Evolutionary conservation across 208 protist genomes (phyloP), one percentile per base, ranked within the genome.

Genomic region (Crithidia acanthocephali): DNA sequence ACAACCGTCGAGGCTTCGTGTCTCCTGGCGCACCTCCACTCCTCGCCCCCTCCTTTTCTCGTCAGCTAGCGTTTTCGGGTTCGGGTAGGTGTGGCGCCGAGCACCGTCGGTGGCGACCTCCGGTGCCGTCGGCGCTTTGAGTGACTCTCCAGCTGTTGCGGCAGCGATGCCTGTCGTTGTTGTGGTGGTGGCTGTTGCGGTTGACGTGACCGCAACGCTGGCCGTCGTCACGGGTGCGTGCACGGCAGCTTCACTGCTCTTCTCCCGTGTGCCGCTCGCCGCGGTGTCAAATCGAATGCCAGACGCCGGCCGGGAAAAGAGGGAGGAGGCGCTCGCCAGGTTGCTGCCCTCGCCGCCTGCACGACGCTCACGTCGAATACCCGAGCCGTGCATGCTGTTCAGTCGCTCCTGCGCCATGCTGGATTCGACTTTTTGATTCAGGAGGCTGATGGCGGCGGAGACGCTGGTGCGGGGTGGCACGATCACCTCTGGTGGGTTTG

Each of bases 401-500:
- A 35, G 1, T 3, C 23, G 33, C 33, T 47, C 62, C 48, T 32
- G 27, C 16, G 47, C 48, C 27, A 45, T 4, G 35, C 5, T 58
- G 25, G 35, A 30, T 50, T 56, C 62, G 1, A 30, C 8, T 22
- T 58, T 56, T 30, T 47, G 62, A 30, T 56, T 68, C 7, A 68
- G 50, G 2, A 68, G n/a, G 33, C 48, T 58, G 23, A 58, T 35
- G 15, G 48, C 23, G n/a, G 22, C 62, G 3, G 48, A 58, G 1
- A 68, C 62, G 23, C 48, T 68, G 27, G 50, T 58, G 48, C 48
- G 62, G 2, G 62, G 62, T 3, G 62, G 62, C 11, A 68, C 50
- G 48, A 68, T 58, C 20, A 68, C 62, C 35, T 68, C 62, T 4
- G 62, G 33, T 15, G 32, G 60, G 30, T 23, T 66, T 10, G 42